phyloP scores from a whole-genome alignment of 257 asterid species.

The Craterostigma plantagineum region DNA sequence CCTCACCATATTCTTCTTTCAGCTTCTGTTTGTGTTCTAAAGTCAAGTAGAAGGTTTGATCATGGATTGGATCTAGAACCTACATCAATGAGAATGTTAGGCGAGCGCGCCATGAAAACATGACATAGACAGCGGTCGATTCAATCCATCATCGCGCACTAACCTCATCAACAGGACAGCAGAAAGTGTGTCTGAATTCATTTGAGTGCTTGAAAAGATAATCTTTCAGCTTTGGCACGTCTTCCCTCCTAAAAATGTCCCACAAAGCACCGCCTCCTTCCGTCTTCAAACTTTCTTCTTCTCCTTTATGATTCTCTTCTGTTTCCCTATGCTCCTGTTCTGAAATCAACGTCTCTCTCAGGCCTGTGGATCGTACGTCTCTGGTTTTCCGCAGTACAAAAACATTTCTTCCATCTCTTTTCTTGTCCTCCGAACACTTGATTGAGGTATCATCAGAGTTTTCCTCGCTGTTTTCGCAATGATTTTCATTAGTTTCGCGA shows the following conservation, averaged over 20 bases:
- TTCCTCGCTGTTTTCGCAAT: constrained; percentile 1
- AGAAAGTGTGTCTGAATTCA: constrained; percentile 71
- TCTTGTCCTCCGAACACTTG: background rate
- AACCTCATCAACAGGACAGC: constrained; percentile 73
- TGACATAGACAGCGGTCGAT: background rate
- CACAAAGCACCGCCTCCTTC: constrained; percentile 69
- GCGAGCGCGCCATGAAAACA: background rate
- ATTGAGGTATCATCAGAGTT: too few species aligned
- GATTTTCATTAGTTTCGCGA: constrained; percentile 1
- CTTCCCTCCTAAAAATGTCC: constrained; percentile 92
- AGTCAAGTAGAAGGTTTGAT: constrained; percentile 73
- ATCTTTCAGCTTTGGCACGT: constrained; percentile 54
- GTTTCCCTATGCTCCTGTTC: background rate
- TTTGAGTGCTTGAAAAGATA: constrained; percentile 52
- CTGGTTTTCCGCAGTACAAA: too few species aligned
- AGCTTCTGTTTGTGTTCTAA: constrained; percentile 50
- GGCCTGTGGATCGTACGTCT: too few species aligned
- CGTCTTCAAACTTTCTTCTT: constrained; percentile 15
- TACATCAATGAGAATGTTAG: constrained; percentile 10
- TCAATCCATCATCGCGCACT: background rate
- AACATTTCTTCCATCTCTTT: constrained; percentile 1
- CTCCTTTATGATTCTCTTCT: constrained; percentile 2
- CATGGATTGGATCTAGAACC: constrained; percentile 93
- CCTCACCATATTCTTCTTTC: constrained; percentile 67
- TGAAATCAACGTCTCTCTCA: too few species aligned